Conservation (phyloP, 305 asterid genomes). For the Fraxinus nigra region DNA sequence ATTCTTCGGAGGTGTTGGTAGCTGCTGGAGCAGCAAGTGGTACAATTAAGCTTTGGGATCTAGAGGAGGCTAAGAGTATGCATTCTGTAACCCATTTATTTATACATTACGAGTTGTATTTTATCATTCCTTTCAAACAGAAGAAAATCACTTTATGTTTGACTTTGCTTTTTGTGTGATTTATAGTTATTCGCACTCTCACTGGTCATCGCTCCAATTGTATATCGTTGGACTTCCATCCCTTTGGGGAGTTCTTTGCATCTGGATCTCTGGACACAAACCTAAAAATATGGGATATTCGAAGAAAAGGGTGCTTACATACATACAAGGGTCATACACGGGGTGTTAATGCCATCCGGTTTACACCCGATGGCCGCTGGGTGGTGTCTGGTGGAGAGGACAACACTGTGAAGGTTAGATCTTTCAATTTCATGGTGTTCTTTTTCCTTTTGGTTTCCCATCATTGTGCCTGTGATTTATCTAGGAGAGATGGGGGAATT, state of each 20-base stretch:
- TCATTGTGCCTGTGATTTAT: conserved; percentile 15
- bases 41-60: conserved; percentile 97
- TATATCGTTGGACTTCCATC: conserved; percentile 97
- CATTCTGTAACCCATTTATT: conserved; percentile 20
- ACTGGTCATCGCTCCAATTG: conserved; percentile 99
- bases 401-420: conserved; percentile 85
- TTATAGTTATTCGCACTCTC: conserved; percentile 84
- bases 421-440: conserved; percentile 12
- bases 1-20: conserved; percentile 90
- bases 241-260: conserved; percentile 98
- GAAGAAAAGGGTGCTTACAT: conserved; percentile 96
- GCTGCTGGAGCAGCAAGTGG: conserved; percentile 99
- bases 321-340: conserved; percentile 99
- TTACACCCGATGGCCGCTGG: conserved; percentile 99
- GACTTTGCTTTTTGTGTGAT: conserved; percentile 17
- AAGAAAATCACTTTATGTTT: conserved; percentile 12
- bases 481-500: conserved; percentile 23
- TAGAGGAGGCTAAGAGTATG: conserved; percentile 99
- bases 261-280: conserved; percentile 98
- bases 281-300: conserved; percentile 96
- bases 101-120: not conserved
- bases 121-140: conserved; percentile 4
- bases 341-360: conserved; percentile 90
- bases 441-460: not conserved
- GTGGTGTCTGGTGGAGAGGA: conserved; percentile 99